Percentiles rank a stretch among this genome's conserved stretches.
These are phyloP conservation scores for Neurospora discreta DNA, from an alignment of 495 filamentous ascomycete species.

Conservation along the genomic window DNA sequence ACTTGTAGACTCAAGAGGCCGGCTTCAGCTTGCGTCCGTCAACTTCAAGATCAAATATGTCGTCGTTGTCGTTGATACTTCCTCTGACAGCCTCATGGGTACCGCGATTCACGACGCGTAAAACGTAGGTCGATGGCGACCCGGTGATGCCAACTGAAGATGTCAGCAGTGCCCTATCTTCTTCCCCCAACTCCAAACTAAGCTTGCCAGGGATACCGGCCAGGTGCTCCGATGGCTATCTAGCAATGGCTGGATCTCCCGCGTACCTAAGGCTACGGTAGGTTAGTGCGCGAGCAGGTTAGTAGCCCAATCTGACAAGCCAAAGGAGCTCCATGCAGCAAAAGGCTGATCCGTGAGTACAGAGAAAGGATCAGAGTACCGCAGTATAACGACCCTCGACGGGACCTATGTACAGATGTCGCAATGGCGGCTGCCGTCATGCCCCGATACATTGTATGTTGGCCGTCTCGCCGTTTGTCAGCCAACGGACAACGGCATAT, in stretches of 20 bases:
- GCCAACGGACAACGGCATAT: background rate
- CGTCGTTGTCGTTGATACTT: background rate
- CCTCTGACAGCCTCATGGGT: background rate
- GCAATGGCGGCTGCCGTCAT: background rate
- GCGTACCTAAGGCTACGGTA: background rate
- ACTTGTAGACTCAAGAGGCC: background rate
- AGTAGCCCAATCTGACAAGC: background rate
- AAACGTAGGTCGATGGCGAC: background rate
- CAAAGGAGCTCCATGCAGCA: background rate
- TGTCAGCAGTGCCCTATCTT: background rate
- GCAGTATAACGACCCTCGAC: background rate
- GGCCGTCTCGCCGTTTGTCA: background rate
- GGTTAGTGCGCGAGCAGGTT: background rate
- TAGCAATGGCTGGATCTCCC: background rate
- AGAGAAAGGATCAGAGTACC: background rate
- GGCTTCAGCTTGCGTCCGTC: background rate
- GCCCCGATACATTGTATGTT: background rate
- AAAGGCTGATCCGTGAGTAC: background rate
- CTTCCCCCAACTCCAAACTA: background rate
- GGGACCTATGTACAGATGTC: background rate
- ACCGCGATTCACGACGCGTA: background rate
- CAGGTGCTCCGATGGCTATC: background rate
- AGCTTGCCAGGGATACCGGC: background rate
- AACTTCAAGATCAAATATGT: background rate
- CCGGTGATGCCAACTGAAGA: background rate